Base-by-base conservation (phyloP, 208 protist genomes). In the Tetramitus jugosus region DNA sequence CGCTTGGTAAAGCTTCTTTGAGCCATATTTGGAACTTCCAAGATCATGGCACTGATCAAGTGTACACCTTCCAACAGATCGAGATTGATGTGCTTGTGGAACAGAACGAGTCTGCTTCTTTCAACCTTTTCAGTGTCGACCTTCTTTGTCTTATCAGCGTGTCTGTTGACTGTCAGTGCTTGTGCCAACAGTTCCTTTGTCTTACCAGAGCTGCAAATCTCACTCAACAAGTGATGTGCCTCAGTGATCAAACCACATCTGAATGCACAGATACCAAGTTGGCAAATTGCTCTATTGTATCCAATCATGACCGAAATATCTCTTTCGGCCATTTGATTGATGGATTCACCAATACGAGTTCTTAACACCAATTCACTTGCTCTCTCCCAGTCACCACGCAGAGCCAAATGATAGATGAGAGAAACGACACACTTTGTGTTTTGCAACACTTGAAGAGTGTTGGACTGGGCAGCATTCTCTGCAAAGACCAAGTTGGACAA, bases 71-170 rank as follows among this genome's bases (percentile, higher is more conserved):
- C 93, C 42, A 96, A 72, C 23, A 96, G 81, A 42, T 95, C 91
- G 37, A 92, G 60, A 79, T 86, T 90, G 49, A 96, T 92, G 85
- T 94, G 91, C 89, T 93, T 89, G 81, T 95, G 93, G 81, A 87
- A 92, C 29, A 92, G 93, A 49, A 93, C 69, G 52, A 89, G 82
- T 42, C 93, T 78, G 26, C 75, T 75, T 35, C 79, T 77, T 84
- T 94, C 91, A 35, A 84, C 64, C 31, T 87, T 84, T 81, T 94
- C 90, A 67, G 89, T 76, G 72, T 92, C 85, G 23, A 62, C 1
- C 46, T 49, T 45, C 82, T 65, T 69, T 29, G 37, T 14, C 33
- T 43, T 2, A 42, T 45, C 31, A 49, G 23, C 26, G 23, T 49
- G 26, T 78, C 52, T 49, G 52, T 35, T 65, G 52, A 72, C 33